Conservation (phyloP, 495 filamentous ascomycete genomes). For the Aspergillus mulundensis region DNA sequence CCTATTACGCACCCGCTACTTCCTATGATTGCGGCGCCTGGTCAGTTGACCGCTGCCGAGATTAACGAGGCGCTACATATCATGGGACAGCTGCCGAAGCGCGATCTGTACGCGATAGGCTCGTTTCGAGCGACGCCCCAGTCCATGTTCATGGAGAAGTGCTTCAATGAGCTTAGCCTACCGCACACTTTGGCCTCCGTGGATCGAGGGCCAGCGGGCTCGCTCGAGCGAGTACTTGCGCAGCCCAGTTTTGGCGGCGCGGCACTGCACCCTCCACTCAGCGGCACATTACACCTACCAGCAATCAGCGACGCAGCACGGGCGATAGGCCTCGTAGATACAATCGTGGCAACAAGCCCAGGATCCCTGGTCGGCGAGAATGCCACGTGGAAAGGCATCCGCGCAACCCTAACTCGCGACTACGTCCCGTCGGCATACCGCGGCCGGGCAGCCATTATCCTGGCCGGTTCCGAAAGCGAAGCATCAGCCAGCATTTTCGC, state of each 20-base stretch:
- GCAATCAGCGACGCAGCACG: conserved; percentile 65
- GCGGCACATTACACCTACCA: conserved; percentile 52
- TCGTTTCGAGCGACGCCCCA: conserved; percentile 67
- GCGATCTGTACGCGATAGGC: conserved; percentile 74
- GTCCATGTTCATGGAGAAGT: conserved; percentile 82
- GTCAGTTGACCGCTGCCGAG: conserved; percentile 76
- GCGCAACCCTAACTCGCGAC: conserved; percentile 72
- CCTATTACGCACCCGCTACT: conserved; percentile 81
- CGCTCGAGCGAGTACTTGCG: conserved; percentile 61
- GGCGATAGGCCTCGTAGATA: conserved; percentile 75
- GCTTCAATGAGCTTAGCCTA: conserved; percentile 81
- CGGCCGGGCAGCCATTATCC: conserved; percentile 66
- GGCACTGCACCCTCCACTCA: conserved; percentile 67
- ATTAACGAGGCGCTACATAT: conserved; percentile 74
- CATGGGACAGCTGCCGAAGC: conserved; percentile 75
- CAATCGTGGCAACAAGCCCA: conserved; percentile 52
- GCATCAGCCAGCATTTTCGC: conserved; percentile 74
- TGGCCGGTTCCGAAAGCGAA: conserved; percentile 63
- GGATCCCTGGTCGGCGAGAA: conserved; percentile 65
- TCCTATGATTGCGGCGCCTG: conserved; percentile 79
- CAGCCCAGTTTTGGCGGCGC: conserved; percentile 75
- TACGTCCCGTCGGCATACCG: conserved; percentile 77
- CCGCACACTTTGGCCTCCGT: conserved; percentile 75
- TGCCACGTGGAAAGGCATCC: conserved; percentile 77
- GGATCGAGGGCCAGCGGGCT: conserved; percentile 61